Conservation (phyloP, 139 green algal species). For the Asterochloris erici region DNA sequence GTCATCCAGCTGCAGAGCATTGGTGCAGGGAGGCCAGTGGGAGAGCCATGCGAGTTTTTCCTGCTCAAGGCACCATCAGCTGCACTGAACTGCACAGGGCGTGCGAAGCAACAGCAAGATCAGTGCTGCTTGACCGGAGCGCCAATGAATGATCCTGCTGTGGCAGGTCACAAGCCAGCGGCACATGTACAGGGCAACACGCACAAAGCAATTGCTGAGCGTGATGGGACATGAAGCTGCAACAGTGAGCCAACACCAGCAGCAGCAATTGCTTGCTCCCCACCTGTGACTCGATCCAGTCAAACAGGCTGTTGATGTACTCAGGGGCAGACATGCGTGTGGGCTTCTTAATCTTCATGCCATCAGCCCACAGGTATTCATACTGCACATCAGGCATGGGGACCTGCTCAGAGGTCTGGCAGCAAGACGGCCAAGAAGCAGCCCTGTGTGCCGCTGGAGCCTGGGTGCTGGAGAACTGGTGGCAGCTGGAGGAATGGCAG, state of each 20-base stretch:
- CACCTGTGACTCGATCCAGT: conserved; percentile 96
- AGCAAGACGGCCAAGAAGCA: not conserved
- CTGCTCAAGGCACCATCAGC: not conserved
- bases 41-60: not conserved
- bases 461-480: not conserved
- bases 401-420: not conserved
- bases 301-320: conserved; percentile 95
- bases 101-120: too few species aligned
- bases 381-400: conserved; percentile 60
- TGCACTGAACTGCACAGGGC: not conserved
- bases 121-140: too few species aligned
- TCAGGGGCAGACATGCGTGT: conserved; percentile 88
- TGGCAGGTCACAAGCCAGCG: too few species aligned
- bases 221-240: too few species aligned
- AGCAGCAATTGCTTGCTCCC: not conserved
- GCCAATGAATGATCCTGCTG: too few species aligned
- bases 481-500: too few species aligned
- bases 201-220: too few species aligned
- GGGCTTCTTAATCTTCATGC: conserved; percentile 91
- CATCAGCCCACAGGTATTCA: conserved; percentile 98
- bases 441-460: not conserved
- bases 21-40: not conserved
- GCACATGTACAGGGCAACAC: too few species aligned
- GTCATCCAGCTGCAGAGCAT: conserved; percentile 77
- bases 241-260: not conserved